Evolutionary conservation across 306 rosid species (phyloP).

Genomic region (Comarum palustre): DNA sequence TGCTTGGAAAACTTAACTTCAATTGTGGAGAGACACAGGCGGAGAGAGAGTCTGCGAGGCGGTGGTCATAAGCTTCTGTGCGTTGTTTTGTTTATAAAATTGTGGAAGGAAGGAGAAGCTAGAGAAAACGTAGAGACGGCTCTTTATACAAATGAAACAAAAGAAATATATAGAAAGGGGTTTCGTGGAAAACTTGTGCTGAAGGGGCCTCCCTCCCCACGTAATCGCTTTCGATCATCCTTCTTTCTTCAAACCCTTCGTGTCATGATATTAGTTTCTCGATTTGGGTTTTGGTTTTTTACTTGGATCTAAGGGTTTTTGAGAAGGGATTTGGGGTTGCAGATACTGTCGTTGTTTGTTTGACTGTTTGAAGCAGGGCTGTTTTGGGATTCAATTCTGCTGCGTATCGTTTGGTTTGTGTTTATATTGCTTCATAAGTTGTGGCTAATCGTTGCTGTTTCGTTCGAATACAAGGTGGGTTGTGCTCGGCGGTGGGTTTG

Average conservation of each 20-base stretch:
- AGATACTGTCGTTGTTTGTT: constrained; percentile 17
- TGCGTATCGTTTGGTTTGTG: constrained; percentile 23
- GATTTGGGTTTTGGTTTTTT: background rate
- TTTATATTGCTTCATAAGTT: constrained; percentile 18
- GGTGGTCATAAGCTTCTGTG: constrained; percentile 55
- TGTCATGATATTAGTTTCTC: background rate
- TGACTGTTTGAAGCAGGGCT: constrained; percentile 17
- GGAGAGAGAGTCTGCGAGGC: constrained; percentile 21
- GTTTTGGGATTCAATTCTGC: background rate
- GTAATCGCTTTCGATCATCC: constrained; percentile 40
- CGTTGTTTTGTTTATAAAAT: constrained; percentile 16
- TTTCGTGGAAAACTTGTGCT: constrained; percentile 53
- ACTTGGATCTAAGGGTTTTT: constrained; percentile 24
- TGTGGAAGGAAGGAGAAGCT: constrained; percentile 27
- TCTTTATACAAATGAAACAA: constrained; percentile 9
- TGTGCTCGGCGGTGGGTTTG: constrained; percentile 24
- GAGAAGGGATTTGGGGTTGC: constrained; percentile 19
- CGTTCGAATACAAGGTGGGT: background rate
- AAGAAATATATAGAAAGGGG: constrained; percentile 27
- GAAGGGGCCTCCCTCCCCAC: constrained; percentile 43
- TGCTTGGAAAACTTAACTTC: background rate
- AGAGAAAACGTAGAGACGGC: constrained; percentile 22
- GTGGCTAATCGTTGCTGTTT: constrained; percentile 7
- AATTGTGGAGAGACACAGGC: constrained; percentile 15
- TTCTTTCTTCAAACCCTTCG: constrained; percentile 27